A percentile compares a stretch with the other conserved stretches of the same genome.
Conservation (phyloP, 2,329 filamentous ascomycete genomes). For the Spiromastix sp. region DNA sequence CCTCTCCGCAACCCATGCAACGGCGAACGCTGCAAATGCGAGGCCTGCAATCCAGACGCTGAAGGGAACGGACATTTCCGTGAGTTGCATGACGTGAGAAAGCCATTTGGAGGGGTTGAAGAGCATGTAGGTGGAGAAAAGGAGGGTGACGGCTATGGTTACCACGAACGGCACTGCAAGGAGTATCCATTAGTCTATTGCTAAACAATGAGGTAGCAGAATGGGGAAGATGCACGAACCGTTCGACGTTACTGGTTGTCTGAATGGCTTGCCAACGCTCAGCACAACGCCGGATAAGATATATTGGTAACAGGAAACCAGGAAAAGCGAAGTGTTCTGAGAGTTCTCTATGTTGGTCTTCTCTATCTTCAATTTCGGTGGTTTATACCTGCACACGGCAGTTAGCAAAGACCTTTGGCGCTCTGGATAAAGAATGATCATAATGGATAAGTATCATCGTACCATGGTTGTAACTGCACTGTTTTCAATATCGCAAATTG, state of each 20-base stretch:
- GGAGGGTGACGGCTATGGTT: slow-evolving; percentile 59
- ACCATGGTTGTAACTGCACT: slow-evolving; percentile 74
- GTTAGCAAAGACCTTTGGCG: too few relatives aligned
- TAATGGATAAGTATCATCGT: slow-evolving; percentile 16
- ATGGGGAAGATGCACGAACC: slow-evolving; percentile 48
- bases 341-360: slow-evolving; percentile 84
- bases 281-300: slow-evolving; percentile 82
- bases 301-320: slow-evolving; percentile 90
- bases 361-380: slow-evolving; percentile 64
- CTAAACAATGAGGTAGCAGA: slow-evolving; percentile 4
- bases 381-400: slow-evolving; percentile 55
- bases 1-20: slow-evolving; percentile 63
- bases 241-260: slow-evolving; percentile 69
- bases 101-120: slow-evolving; percentile 62
- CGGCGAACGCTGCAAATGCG: slow-evolving; percentile 56
- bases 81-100: slow-evolving; percentile 71
- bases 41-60: slow-evolving; percentile 61
- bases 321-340: slow-evolving; percentile 83
- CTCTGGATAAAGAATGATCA: neutral
- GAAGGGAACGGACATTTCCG: slow-evolving; percentile 61
- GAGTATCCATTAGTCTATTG: too few relatives aligned
- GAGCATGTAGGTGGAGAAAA: slow-evolving; percentile 69
- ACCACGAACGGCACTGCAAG: slow-evolving; percentile 68
- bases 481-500: slow-evolving; percentile 65
- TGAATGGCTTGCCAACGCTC: slow-evolving; percentile 83